Evolutionary conservation across 176 grass and related monocot species (phyloP).

Genomic region (Bolboschoenus planiculmis): DNA sequence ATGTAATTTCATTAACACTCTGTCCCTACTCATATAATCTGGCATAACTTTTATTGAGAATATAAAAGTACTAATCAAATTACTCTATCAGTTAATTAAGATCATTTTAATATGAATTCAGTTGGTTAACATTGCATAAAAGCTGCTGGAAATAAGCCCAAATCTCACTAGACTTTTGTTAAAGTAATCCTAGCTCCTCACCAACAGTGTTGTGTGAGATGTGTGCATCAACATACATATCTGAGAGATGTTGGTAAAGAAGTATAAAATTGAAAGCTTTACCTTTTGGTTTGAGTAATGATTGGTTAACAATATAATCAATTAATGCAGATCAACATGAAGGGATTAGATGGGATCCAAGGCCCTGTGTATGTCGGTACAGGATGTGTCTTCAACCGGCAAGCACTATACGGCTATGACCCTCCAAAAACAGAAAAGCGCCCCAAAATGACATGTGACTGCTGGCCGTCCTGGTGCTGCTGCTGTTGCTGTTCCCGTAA

Average conservation of each 20-base stretch:
- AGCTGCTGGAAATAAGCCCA: not conserved
- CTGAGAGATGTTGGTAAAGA: not conserved
- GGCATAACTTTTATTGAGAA: not conserved
- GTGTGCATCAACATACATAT: not conserved
- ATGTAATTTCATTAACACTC: conserved; percentile 26
- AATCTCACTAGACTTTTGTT: not conserved
- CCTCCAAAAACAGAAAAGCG: conserved; percentile 71
- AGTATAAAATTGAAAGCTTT: not conserved
- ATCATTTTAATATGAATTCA: not conserved
- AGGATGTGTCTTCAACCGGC: conserved; percentile 72
- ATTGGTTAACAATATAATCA: not conserved
- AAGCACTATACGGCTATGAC: conserved; percentile 89
- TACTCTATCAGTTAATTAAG: not conserved
- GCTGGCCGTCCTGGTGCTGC: conserved; percentile 94
- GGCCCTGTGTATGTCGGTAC: conserved; percentile 88
- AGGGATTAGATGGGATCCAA: conserved; percentile 91
- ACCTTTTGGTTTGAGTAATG: not conserved
- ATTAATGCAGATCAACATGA: conserved; percentile 84
- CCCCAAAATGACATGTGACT: conserved; percentile 95
- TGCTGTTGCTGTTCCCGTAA: conserved; percentile 83
- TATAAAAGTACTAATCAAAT: not conserved
- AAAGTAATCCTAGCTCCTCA: not conserved
- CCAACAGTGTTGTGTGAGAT: not conserved
- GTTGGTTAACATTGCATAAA: not conserved
- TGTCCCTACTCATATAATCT: not conserved